Evolutionary conservation across 2,329 filamentous ascomycete genomes (phyloP), one percentile per base, ranked within the genome.

Genomic region (Mariannaea sp.): DNA sequence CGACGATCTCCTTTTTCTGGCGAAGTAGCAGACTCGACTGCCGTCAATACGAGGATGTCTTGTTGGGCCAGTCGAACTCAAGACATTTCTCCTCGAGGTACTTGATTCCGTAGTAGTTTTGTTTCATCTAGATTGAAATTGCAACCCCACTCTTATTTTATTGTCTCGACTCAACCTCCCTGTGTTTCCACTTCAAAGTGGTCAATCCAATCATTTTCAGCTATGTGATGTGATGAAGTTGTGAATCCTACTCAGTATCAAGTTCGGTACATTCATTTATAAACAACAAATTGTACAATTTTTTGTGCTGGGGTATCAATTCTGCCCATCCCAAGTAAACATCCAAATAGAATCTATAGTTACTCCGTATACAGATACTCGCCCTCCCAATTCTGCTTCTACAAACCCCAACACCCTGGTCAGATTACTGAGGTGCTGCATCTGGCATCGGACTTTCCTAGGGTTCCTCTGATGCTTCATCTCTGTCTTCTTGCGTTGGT

Each of bases 391-490:
- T 13, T 52, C n/a, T 30, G 19, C 13, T 16, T 19, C 13, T 32
- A 40, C 51, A 50, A 32, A 8, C 9, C 40, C 26, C 12, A 22
- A 22, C 27, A 13, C 26, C 16, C n/a, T n/a, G n/a, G n/a, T 24
- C 14, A 17, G 3, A 8, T 41, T 7, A 39, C n/a, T 36, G 27
- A n/a, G 33, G 7, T 22, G 40, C 51, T 20, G 52, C 61, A 36
- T 61, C 59, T 20, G 53, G 50, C 60, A 62, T 65, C n/a, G 49
- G 26, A 20, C 51, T 22, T 50, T 65, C 60, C 22, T 55, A 56
- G 16, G 53, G 19, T 26, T 58, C 55, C 24, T 41, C 45, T 16
- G 33, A 12, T n/a, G 19, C 3, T 13, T 35, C 30, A 12, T 19
- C 35, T 14, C 13, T 35, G 14, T 55, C 48, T 5, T 41, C 35